phyloP scores from a whole-genome alignment of 2,329 filamentous ascomycete species.

The Cryoendolithus antarcticus region DNA sequence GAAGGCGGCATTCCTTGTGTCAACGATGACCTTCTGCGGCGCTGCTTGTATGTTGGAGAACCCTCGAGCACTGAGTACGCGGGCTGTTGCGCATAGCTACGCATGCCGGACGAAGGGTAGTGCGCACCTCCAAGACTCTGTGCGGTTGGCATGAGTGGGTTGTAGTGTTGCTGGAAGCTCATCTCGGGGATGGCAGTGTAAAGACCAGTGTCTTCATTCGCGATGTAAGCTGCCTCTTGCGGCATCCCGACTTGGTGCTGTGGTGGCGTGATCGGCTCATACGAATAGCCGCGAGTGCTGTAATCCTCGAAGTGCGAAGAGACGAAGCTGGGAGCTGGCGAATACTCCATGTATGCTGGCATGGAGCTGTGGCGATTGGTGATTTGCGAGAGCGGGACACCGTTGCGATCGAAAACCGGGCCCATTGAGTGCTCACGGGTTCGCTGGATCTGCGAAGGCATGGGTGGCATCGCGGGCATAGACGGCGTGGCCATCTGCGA shows the following conservation, averaged over 20 bases:
- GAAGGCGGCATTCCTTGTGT: slow-evolving; percentile 47
- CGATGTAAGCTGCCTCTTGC: slow-evolving; percentile 89
- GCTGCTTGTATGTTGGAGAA: slow-evolving; percentile 97
- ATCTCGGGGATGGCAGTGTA: slow-evolving; percentile 93
- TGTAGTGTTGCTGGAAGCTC: slow-evolving; percentile 61
- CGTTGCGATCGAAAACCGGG: slow-evolving; percentile 75
- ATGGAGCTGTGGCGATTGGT: slow-evolving; percentile 97
- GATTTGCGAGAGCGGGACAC: slow-evolving; percentile 66
- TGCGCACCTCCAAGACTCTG: slow-evolving; percentile 72
- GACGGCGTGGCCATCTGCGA: slow-evolving; percentile 53
- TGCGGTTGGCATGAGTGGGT: slow-evolving; percentile 82
- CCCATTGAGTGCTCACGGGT: slow-evolving; percentile 69
- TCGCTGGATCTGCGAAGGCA: slow-evolving; percentile 67
- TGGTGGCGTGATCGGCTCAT: slow-evolving; percentile 90
- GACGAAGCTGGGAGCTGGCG: slow-evolving; percentile 90
- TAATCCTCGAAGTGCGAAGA: slow-evolving; percentile 99
- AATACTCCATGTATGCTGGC: slow-evolving; percentile 97
- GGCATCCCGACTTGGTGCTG: slow-evolving; percentile 78
- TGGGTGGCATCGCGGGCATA: slow-evolving; percentile 57
- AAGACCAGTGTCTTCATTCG: slow-evolving; percentile 91
- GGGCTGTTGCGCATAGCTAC: slow-evolving; percentile 54
- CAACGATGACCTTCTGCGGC: slow-evolving; percentile 83
- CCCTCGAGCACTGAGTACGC: slow-evolving; percentile 88
- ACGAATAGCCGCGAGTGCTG: slow-evolving; percentile 89
- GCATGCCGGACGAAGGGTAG: slow-evolving; percentile 51